Conservation (phyloP, 352 stramenopile genomes). For the Globisporangium okanoganense region DNA sequence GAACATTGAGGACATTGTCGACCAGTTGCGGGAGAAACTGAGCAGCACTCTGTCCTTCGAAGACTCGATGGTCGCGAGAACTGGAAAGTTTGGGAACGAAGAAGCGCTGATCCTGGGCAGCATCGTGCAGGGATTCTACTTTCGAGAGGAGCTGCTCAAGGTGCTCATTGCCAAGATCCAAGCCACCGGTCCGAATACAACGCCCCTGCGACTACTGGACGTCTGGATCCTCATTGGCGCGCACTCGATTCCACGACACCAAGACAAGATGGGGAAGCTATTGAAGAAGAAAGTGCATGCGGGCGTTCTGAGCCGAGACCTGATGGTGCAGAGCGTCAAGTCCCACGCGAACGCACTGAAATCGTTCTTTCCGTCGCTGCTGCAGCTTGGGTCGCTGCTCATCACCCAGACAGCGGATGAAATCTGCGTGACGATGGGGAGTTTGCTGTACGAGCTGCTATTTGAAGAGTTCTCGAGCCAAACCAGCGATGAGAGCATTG, state of each 20-base stretch:
- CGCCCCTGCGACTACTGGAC: conserved; percentile 36
- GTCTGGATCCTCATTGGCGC: conserved; percentile 42
- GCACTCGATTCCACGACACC: conserved; percentile 37
- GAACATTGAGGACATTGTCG: conserved; percentile 34
- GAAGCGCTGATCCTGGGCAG: conserved; percentile 43
- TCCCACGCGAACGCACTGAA: conserved; percentile 37
- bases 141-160: conserved; percentile 46
- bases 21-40: conserved; percentile 44
- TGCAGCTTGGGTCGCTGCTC: conserved; percentile 31
- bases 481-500: conserved; percentile 13
- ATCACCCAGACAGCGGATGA: conserved; percentile 20
- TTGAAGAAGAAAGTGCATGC: conserved; percentile 37
- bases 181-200: not conserved
- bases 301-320: conserved; percentile 18
- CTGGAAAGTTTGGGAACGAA: conserved; percentile 22
- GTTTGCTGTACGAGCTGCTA: conserved; percentile 38
- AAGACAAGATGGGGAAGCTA: conserved; percentile 34
- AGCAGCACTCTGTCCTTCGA: conserved; percentile 36
- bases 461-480: conserved; percentile 43
- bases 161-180: conserved; percentile 31
- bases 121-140: conserved; percentile 53
- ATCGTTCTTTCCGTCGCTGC: conserved; percentile 36
- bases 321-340: conserved; percentile 31
- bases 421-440: conserved; percentile 23
- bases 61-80: not conserved